These are phyloP conservation scores for Corchorus olitorius DNA, from an alignment of 345 rosid genomes.

Conservation along the genomic window DNA sequence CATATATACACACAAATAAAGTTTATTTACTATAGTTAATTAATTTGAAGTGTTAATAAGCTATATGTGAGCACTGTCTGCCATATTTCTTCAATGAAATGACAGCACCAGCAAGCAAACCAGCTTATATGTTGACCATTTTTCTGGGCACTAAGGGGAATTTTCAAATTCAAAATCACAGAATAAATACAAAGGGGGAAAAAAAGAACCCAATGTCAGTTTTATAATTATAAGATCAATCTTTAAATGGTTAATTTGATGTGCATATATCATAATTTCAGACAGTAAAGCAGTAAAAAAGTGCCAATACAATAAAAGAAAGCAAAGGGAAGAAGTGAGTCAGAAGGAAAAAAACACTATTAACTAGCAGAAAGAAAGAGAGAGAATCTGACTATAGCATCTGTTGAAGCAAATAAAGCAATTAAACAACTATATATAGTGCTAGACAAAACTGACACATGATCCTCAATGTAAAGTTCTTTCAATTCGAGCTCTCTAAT, in stretches of 20 bases:
- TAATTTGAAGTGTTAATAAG: conserved; percentile 4
- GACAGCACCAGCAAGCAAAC: conserved; percentile 24
- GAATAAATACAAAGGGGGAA: neutral
- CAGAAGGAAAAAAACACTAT: neutral
- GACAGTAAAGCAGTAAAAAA: conserved; percentile 31
- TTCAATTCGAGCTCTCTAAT: conserved; percentile 28
- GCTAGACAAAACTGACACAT: conserved; percentile 29
- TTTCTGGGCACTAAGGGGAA: neutral
- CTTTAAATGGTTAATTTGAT: neutral
- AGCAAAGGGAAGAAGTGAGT: conserved; percentile 3
- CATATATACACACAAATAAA: no score
- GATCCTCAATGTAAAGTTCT: conserved; percentile 21
- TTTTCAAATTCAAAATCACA: conserved; percentile 7
- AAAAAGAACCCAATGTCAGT: neutral
- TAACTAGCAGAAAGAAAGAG: conserved; percentile 16
- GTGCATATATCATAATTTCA: neutral
- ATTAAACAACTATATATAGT: conserved; percentile 17
- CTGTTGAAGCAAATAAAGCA: conserved; percentile 20
- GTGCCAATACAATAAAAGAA: conserved; percentile 20
- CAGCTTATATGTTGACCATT: neutral
- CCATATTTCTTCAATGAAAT: conserved; percentile 26
- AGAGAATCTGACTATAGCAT: conserved; percentile 22
- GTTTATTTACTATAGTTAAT: neutral
- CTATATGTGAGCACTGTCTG: conserved; percentile 18
- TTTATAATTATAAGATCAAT: neutral